phyloP scores from a whole-genome alignment of 2,329 filamentous ascomycete genomes.

The Rosellinia necatrix region DNA sequence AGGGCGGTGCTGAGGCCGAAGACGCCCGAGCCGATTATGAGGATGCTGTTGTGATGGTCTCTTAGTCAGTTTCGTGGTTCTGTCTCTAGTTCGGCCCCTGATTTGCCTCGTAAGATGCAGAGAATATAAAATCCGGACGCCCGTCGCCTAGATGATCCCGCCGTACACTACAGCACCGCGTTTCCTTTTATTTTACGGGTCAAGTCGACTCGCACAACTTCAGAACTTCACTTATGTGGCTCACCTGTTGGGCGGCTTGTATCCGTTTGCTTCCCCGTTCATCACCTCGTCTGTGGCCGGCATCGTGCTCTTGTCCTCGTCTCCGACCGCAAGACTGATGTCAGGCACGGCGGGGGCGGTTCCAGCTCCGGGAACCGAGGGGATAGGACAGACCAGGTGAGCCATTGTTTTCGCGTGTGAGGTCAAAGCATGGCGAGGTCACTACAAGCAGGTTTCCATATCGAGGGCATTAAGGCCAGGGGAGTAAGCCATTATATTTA shows the following conservation, averaged over 20 bases:
- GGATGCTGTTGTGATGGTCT: slow-evolving; percentile 46
- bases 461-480: not conserved
- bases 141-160: too few relatives aligned
- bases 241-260: slow-evolving; percentile 21
- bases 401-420: slow-evolving; percentile 2
- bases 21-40: slow-evolving; percentile 66
- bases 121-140: too few relatives aligned
- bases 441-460: not conserved
- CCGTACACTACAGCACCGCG: too few relatives aligned
- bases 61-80: not conserved
- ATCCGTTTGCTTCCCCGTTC: not conserved
- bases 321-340: not conserved
- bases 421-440: not conserved
- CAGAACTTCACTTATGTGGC: too few relatives aligned
- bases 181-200: too few relatives aligned
- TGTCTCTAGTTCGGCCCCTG: too few relatives aligned
- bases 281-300: not conserved
- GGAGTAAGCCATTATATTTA: too few relatives aligned
- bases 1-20: slow-evolving; percentile 60
- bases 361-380: slow-evolving; percentile 13
- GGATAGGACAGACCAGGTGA: slow-evolving; percentile 13
- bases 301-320: not conserved
- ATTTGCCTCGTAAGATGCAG: too few relatives aligned
- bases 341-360: slow-evolving; percentile 12
- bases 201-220: too few relatives aligned